Evolutionary conservation across 2,329 filamentous ascomycete genomes (phyloP), one percentile per base, ranked within the genome.

Genomic region (Magnaporthales sp.): DNA sequence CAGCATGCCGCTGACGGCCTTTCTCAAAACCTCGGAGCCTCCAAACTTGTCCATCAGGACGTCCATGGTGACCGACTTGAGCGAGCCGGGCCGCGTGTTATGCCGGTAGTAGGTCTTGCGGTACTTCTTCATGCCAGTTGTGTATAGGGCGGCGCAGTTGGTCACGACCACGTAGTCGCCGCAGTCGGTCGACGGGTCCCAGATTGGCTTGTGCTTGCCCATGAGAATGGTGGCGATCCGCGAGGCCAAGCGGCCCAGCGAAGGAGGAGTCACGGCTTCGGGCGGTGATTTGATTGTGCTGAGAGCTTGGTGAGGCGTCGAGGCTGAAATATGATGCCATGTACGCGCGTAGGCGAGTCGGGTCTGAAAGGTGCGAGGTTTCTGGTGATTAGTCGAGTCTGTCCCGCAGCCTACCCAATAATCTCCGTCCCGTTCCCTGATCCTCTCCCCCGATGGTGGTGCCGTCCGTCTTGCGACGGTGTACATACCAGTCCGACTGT

Each of bases 131-230:
- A 91, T 91, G 71, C 95, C 95, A 8, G 95, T 98, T 1, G 89
- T 90, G 80, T 93, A 89, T 64, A 99, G 83, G 63, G 94, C 89
- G 56, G 90, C 86, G 82, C 95, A 98, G 77, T 93, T 89, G 51
- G 92, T 92, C 65, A 95, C 93, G 0, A 99, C 94, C 13, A 99
- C 93, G 79, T 99, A 99, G 86, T 99, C 95, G 72, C 95, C 95
- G 84, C 95, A 98, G 84, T 99, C 95, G 69, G 93, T 97, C 26
- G 93, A 97, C 1, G 95, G 95, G 80, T 98, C 92, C 81, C 89
- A 99, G 78, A 95, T 97, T 26, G 95, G 95, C 81, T 99, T 99
- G 85, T 99, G 91, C 84, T 99, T 99, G 80, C 95, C 95, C 93
- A 98, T 97, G 65, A 97, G 87, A 68, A 92, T 84, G 66, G 89